Evolutionary conservation across 73 alveolate genomes (phyloP).

Genomic region (Stentor coeruleus): DNA sequence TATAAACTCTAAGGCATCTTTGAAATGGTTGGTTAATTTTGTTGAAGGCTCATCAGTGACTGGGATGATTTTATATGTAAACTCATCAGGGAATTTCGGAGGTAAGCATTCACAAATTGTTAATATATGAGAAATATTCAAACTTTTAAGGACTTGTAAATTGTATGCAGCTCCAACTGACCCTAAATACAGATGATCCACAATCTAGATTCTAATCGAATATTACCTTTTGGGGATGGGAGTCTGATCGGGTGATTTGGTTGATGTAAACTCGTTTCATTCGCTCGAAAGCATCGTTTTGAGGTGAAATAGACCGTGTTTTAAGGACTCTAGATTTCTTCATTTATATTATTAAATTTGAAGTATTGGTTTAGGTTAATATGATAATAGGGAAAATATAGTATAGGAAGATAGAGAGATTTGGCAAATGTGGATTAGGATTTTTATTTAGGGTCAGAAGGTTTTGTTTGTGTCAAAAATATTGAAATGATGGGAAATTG

Average conservation of each 20-base stretch:
- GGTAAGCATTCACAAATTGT: constrained; percentile 20
- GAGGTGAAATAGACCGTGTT: background rate
- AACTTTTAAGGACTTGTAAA: background rate
- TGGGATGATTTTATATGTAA: constrained; percentile 45
- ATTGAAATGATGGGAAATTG: no score
- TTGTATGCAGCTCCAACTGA: constrained; percentile 28
- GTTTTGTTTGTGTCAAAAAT: no score
- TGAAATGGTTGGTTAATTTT: constrained; percentile 36
- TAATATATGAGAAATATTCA: background rate
- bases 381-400: no score
- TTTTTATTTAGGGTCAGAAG: no score
- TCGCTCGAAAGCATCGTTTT: background rate
- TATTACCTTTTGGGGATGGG: constrained; percentile 21
- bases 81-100: constrained; percentile 19
- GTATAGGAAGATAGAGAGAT: no score
- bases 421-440: no score
- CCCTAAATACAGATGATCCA: constrained; percentile 7
- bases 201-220: constrained; percentile 23
- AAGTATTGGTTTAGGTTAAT: no score
- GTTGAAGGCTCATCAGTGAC: constrained; percentile 47
- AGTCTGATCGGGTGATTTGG: background rate
- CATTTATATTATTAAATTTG: background rate
- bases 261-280: constrained; percentile 10
- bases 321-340: background rate
- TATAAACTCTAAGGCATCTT: constrained; percentile 41